Conservation (phyloP, 805 yeast genomes). For the Candida piceae region DNA sequence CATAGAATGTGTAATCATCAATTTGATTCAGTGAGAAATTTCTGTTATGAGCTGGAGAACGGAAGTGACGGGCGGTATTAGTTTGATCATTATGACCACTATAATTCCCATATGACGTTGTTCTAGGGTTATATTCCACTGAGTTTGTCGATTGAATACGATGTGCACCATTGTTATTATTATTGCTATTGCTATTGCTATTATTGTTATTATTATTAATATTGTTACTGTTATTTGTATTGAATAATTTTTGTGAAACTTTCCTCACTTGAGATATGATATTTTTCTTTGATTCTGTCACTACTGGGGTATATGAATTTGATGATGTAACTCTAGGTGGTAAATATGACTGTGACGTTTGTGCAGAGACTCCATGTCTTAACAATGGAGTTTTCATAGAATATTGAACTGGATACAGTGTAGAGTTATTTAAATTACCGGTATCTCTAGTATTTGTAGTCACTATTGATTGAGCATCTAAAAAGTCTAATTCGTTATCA, state of each 20-base stretch:
- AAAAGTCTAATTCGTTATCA: conserved; percentile 17
- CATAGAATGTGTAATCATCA: conserved; percentile 15
- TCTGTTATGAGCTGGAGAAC: conserved; percentile 2
- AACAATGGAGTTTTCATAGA: conserved; percentile 2
- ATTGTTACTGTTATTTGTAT: conserved; percentile 4
- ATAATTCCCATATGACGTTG: neutral
- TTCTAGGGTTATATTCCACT: conserved; percentile 1
- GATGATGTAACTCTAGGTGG: neutral
- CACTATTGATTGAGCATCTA: conserved; percentile 15
- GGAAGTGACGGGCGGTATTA: neutral
- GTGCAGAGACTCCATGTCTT: conserved; percentile 1
- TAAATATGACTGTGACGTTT: conserved; percentile 1
- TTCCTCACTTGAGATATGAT: conserved; percentile 26
- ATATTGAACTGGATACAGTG: conserved; percentile 3
- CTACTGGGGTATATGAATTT: conserved; percentile 1
- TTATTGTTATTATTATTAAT: neutral
- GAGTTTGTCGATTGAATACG: conserved; percentile 2
- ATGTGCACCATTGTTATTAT: neutral
- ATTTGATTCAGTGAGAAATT: conserved; percentile 13
- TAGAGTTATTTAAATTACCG: neutral
- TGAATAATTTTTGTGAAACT: conserved; percentile 25
- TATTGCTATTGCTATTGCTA: neutral
- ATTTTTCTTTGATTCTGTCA: conserved; percentile 7
- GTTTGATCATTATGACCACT: neutral
- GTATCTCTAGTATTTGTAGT: conserved; percentile 6